A percentile compares a stretch with the other conserved stretches of the same genome.
phyloP scores from a whole-genome alignment of 1,139 yeast genomes.

The Suhomyces bribrorum region DNA sequence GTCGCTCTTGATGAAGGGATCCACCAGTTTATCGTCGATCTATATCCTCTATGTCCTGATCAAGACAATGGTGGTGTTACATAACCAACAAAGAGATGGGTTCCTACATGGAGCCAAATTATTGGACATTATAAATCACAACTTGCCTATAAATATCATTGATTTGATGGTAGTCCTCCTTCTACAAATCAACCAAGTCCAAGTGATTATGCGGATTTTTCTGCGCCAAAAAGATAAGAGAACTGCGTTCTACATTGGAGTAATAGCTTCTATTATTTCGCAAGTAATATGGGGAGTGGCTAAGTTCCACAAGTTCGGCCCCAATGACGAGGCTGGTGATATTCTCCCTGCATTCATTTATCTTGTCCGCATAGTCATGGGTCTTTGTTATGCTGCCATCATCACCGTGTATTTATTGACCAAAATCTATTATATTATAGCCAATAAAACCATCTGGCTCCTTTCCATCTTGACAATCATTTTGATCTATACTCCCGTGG shows the following conservation, averaged over 20 bases:
- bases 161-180: constrained; percentile 63
- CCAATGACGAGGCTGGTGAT: constrained; percentile 49
- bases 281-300: constrained; percentile 74
- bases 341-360: constrained; percentile 80
- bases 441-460: constrained; percentile 49
- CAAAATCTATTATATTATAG: constrained; percentile 57
- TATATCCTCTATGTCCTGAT: constrained; percentile 55
- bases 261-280: constrained; percentile 54
- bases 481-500: constrained; percentile 64
- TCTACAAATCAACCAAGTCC: constrained; percentile 73
- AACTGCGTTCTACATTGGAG: constrained; percentile 63
- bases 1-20: constrained; percentile 45
- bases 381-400: constrained; percentile 70
- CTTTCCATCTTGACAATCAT: constrained; percentile 61
- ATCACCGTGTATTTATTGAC: constrained; percentile 60
- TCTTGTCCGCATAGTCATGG: constrained; percentile 71
- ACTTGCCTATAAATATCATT: constrained; percentile 55
- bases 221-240: constrained; percentile 72
- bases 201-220: constrained; percentile 70
- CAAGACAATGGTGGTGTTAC: constrained; percentile 44
- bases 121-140: constrained; percentile 47
- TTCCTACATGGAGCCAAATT: constrained; percentile 55
- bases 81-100: constrained; percentile 57
- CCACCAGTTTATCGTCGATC: constrained; percentile 51
- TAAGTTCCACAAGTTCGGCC: constrained; percentile 43